Base-by-base conservation (phyloP, 1,284 basidiomycete genomes). In the Ceratobasidium sp. region DNA sequence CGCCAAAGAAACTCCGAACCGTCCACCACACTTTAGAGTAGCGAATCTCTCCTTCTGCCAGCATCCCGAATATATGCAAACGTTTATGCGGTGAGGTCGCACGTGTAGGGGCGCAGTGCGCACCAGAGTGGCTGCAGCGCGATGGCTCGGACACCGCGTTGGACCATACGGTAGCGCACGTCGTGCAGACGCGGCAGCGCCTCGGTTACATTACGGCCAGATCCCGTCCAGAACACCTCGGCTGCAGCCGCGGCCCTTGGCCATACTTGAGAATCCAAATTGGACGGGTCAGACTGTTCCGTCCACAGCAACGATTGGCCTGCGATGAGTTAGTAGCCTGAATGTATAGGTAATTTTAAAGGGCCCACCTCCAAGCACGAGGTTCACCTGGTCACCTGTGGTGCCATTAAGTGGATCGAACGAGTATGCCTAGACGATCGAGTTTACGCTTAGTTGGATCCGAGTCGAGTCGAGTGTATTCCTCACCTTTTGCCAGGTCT, bases 181-280 rank as follows among this genome's bases (percentile, higher is more conserved):
- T 95, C 93, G 78, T 96, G 91, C 77, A 97, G 84, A 53, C 94
- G 87, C 24, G 89, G 87, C 27, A 95, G 81, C 0, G 94, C 94
- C 37, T 88, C 83, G 1, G 81, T 83, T 31, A 87, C 83, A 78
- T 89, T 85, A 19, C 81, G 78, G 0, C 81, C 83, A 0, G 86
- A 84, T 0, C 94, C 92, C 1, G 87, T 89, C 93, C 93, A 95
- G 83, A 92, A 95, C 19, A 95, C 80, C 83, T 96, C 94, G 0
- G 92, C 92, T 5, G 89, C 88, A 0, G 90, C 86, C 0, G 92
- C 91, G 8, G 92, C 90, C 68, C 93, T 86, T 1, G 94, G 94
- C 92, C 93, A 95, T 9, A 88, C 84, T 74, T 89, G 88, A 0
- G 85, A 79, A 78, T 95, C 92, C 65, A 95, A 81, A 80, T 92